phyloP scores from a whole-genome alignment of 2,329 filamentous ascomycete species.

The Botrytis tulipae region DNA sequence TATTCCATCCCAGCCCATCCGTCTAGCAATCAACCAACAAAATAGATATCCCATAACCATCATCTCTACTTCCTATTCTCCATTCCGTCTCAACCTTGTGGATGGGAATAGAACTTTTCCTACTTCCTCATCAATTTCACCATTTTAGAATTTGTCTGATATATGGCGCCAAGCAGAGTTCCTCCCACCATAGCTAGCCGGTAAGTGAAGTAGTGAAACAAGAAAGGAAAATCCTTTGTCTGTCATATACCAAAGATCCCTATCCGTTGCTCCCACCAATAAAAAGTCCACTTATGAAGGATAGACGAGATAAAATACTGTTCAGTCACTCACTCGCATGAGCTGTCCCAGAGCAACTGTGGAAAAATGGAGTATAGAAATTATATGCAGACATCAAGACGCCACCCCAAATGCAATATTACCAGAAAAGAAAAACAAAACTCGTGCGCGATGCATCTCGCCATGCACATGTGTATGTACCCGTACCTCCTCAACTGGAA shows the following conservation, averaged over 20 bases:
- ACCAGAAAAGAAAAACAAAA: conserved; percentile 35
- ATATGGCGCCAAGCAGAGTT: conserved; percentile 28
- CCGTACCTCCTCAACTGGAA: conserved; percentile 25
- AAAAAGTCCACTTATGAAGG: conserved; percentile 22
- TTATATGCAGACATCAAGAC: conserved; percentile 38
- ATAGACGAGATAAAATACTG: conserved; percentile 21
- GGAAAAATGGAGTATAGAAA: conserved; percentile 26
- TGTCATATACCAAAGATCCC: conserved; percentile 28
- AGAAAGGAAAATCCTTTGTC: conserved; percentile 20
- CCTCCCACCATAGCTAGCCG: neutral
- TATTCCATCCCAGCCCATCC: conserved; percentile 24
- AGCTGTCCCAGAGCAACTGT: conserved; percentile 10
- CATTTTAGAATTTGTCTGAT: conserved; percentile 29
- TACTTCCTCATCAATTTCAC: conserved; percentile 10
- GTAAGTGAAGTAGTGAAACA: conserved; percentile 16
- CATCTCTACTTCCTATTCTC: conserved; percentile 20
- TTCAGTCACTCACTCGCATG: conserved; percentile 21
- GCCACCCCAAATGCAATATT: conserved; percentile 39
- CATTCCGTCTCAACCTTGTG: neutral
- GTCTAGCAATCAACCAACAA: conserved; percentile 24
- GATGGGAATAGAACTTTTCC: neutral
- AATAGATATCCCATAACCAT: conserved; percentile 26
- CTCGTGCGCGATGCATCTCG: conserved; percentile 27
- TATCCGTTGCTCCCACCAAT: conserved; percentile 17
- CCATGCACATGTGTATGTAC: conserved; percentile 34